Evolutionary conservation across 73 alveolate species (phyloP).

Genomic region (Breviolum minutum): DNA sequence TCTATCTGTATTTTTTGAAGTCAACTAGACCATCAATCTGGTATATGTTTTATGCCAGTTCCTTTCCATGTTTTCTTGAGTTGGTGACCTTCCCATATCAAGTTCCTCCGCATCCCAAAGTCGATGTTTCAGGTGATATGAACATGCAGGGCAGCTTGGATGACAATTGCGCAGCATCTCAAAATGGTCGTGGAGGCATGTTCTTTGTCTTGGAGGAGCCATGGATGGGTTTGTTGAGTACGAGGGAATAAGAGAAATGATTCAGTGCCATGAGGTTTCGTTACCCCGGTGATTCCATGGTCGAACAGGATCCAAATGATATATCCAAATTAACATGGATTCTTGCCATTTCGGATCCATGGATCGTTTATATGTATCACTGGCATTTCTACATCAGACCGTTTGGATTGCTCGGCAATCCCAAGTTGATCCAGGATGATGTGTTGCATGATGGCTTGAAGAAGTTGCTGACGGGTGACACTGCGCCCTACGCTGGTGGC

Average conservation of each 20-base stretch:
- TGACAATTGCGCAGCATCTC: constrained; percentile 10
- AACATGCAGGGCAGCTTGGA: constrained; percentile 54
- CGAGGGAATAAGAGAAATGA: too few relatives aligned
- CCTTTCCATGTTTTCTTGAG: too few relatives aligned
- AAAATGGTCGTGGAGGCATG: constrained; percentile 91
- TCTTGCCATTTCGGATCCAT: too few relatives aligned
- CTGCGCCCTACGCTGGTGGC: constrained; percentile 47
- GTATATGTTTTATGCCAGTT: too few relatives aligned
- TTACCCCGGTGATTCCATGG: not conserved
- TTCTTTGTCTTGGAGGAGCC: constrained; percentile 63
- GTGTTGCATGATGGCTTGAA: constrained; percentile 6
- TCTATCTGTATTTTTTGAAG: too few relatives aligned
- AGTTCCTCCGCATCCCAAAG: not conserved
- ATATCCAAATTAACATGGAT: too few relatives aligned
- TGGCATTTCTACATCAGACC: not conserved
- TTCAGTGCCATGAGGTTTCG: not conserved
- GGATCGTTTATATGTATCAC: not conserved
- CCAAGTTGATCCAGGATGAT: constrained; percentile 3
- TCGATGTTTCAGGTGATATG: constrained; percentile 26
- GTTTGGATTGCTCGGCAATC: not conserved
- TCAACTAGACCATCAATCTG: too few relatives aligned
- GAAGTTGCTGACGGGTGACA: constrained; percentile 41
- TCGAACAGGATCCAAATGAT: not conserved
- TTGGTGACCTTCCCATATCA: not conserved
- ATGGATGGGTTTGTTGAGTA: too few relatives aligned